Evolutionary conservation across 257 asterid genomes (phyloP).

Genomic region (Lycium barbarum): DNA sequence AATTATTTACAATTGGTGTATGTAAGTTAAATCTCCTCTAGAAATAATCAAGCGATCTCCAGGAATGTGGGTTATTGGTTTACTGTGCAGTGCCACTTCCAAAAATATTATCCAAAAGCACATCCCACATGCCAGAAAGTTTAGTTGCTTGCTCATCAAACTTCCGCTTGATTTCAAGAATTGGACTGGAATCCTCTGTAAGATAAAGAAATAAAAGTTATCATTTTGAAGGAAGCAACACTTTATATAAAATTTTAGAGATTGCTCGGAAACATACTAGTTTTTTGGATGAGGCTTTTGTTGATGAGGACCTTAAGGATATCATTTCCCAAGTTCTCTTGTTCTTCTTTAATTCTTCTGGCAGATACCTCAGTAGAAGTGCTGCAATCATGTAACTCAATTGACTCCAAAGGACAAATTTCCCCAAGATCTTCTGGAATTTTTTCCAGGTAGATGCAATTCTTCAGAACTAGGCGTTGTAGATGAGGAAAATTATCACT

Average conservation of each 20-base stretch:
- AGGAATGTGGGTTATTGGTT: background rate
- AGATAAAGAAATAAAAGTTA: background rate
- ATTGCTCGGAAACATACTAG: background rate
- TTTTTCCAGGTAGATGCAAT: background rate
- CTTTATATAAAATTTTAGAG: background rate
- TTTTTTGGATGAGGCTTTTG: too few species aligned
- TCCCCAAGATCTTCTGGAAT: conserved; percentile 5
- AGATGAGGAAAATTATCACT: background rate
- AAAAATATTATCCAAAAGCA: background rate
- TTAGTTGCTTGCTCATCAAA: conserved; percentile 3
- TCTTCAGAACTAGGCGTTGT: background rate
- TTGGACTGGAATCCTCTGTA: background rate
- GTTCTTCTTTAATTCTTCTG: background rate
- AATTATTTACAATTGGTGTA: background rate
- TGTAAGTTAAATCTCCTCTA: background rate
- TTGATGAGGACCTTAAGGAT: background rate
- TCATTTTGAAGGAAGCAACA: background rate
- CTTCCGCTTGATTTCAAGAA: background rate
- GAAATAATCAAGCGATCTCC: background rate
- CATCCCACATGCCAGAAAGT: background rate
- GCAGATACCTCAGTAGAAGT: background rate
- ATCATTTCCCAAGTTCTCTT: background rate
- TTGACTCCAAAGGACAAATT: background rate
- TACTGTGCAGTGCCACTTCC: background rate
- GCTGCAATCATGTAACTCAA: background rate